phyloP scores from a whole-genome alignment of 169 alveolate genomes.

The Blepharisma undulans region DNA sequence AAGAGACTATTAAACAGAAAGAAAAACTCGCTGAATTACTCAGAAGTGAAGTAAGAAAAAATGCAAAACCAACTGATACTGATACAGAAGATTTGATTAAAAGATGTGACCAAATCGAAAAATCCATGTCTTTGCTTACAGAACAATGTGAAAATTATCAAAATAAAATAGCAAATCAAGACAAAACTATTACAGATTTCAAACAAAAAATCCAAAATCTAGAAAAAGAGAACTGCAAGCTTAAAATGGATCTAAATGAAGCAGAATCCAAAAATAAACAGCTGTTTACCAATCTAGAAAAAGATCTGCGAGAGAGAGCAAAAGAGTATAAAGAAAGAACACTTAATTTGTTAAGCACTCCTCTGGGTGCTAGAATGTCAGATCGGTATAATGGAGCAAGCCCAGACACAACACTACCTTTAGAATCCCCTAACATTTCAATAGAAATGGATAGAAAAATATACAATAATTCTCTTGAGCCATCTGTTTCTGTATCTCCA shows the following conservation, averaged over 20 bases:
- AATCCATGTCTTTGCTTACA: constrained; percentile 4
- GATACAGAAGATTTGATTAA: neutral
- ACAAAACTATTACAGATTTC: neutral
- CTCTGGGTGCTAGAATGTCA: neutral
- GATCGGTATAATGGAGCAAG: neutral
- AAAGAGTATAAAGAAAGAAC: constrained; percentile 41
- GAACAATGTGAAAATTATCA: constrained; percentile 4
- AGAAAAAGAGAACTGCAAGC: neutral
- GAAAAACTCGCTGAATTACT: neutral
- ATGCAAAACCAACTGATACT: neutral
- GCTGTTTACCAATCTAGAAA: constrained; percentile 33
- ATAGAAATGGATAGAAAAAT: neutral
- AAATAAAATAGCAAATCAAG: neutral
- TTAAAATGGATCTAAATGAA: neutral
- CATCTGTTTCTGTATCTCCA: neutral
- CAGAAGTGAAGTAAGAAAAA: neutral
- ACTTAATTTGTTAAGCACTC: neutral
- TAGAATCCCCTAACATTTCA: neutral
- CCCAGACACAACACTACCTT: neutral
- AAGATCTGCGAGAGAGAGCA: constrained; percentile 31
- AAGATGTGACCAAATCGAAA: constrained; percentile 2
- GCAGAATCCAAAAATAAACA: constrained; percentile 4
- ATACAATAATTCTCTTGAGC: neutral
- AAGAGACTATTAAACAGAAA: neutral
- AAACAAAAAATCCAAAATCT: neutral